Conservation (phyloP, 176 grass and related monocot species). For the Urochloa ruziziensis region DNA sequence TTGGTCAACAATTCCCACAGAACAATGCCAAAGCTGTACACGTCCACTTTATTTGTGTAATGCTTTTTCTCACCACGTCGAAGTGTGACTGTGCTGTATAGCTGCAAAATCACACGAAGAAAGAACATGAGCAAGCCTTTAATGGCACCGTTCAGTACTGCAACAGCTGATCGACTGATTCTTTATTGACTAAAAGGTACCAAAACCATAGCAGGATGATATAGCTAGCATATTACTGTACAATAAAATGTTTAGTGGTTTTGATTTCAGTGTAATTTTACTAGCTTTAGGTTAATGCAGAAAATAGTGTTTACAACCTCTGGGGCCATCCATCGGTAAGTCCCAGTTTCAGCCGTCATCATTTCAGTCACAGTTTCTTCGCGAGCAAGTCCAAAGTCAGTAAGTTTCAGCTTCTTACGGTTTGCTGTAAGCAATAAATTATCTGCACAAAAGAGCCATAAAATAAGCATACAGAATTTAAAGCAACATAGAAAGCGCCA, state of each 20-base stretch:
- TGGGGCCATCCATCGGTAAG: constrained; percentile 99
- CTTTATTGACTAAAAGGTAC: not conserved
- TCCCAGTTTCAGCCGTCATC: constrained; percentile 99
- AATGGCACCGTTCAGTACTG: constrained; percentile 26
- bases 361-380: constrained; percentile 99
- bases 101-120: constrained; percentile 42
- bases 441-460: constrained; percentile 58
- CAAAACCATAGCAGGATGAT: not conserved
- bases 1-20: constrained; percentile 96
- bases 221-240: constrained; percentile 3
- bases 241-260: not conserved
- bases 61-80: constrained; percentile 96
- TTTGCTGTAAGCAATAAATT: constrained; percentile 99
- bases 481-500: constrained; percentile 16
- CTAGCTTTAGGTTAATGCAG: not conserved
- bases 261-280: constrained; percentile 4
- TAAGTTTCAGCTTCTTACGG: constrained; percentile 92
- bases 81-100: constrained; percentile 98
- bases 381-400: constrained; percentile 98
- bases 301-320: constrained; percentile 64
- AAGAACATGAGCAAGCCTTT: constrained; percentile 5
- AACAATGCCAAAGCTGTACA: constrained; percentile 99
- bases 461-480: constrained; percentile 22
- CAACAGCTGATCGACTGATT: not conserved
- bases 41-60: constrained; percentile 99